These are phyloP conservation scores for Euptelea pleiosperma DNA, from an alignment of 164 flowering plant species.

Conservation along the genomic window DNA sequence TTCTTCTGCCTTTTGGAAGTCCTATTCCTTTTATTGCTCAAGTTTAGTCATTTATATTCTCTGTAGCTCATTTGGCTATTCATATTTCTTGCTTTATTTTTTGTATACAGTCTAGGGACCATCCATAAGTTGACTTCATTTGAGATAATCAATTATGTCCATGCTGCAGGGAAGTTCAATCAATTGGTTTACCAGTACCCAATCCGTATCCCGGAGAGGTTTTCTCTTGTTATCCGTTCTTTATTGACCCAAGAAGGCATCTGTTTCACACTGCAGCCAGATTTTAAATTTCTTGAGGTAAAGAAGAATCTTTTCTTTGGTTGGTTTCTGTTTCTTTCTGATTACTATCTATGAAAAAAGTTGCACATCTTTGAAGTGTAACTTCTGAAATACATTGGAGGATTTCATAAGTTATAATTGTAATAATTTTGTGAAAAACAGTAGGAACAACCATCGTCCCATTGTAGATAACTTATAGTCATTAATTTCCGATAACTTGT, in stretches of 20 bases:
- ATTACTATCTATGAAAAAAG: background rate
- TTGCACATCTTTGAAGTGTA: background rate
- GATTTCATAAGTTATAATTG: background rate
- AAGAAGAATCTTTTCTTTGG: slow-evolving; percentile 7
- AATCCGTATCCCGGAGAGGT: slow-evolving; percentile 95
- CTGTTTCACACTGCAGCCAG: slow-evolving; percentile 85
- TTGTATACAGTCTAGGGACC: background rate
- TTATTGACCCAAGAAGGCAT: slow-evolving; percentile 97
- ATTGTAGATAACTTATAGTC: too few species aligned
- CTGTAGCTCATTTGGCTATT: background rate
- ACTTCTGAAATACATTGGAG: slow-evolving; percentile 1
- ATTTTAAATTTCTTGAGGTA: slow-evolving; percentile 98
- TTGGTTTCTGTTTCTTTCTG: background rate
- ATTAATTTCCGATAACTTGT: background rate
- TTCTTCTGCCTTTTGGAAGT: too few species aligned
- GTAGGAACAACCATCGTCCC: too few species aligned
- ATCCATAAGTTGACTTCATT: too few species aligned
- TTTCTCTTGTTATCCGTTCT: slow-evolving; percentile 97
- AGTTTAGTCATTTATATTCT: background rate
- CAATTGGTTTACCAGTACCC: slow-evolving; percentile 94
- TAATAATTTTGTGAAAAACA: background rate
- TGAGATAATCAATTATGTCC: background rate
- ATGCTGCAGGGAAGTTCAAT: slow-evolving; percentile 81
- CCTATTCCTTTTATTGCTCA: background rate
- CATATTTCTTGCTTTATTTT: background rate